Evolutionary conservation across 1,139 yeast genomes (phyloP), one percentile per base, ranked within the genome.

Genomic region (Hyphopichia pseudoburtonii): DNA sequence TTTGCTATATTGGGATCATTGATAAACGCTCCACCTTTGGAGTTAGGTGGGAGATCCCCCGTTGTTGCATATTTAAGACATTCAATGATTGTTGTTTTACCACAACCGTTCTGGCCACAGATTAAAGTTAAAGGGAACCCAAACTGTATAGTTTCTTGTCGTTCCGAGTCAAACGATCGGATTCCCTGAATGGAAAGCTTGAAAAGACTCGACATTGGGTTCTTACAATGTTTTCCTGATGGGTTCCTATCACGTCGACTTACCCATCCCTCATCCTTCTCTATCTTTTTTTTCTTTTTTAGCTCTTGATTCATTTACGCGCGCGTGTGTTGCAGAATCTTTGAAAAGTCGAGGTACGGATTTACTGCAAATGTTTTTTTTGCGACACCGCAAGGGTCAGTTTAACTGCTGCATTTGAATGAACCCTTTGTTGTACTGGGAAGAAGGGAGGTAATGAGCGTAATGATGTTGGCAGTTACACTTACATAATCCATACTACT

Each of bases 21-120:
- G 5, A 94, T 80, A 57, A 94, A 94, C 1, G 97, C 97, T 4
- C 97, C 97, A 36, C 96, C 96, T 58, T 87, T 89, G 33, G 94
- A 82, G 54, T 90, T 90, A 2, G 98, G 98, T 1, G 99, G 99
- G 43, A 90, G 66, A 52, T 86, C 94, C 5, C 98, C 98, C 0
- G 98, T 92, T 10, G 98, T 87, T 16, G 95, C 94, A 58, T 90
- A 92, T 54, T 89, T 81, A 42, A 94, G 68, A 56, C 97, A 89
- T 59, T 94, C 99, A 44, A 94, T 94, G 38, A 94, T 83, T 1
- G 98, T 90, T 44, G 99, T 94, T 58, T 94, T 94, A n/a, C 99
- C 99, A 28, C 96, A 85, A 29, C 98, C 99, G 63, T 94, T 94
- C 42, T 86, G 88, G 1, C 99, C 99, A 34, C 95, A 96, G 41